Conservation (phyloP, 2,329 filamentous ascomycete species). For the Gaeumannomyces sp. region DNA sequence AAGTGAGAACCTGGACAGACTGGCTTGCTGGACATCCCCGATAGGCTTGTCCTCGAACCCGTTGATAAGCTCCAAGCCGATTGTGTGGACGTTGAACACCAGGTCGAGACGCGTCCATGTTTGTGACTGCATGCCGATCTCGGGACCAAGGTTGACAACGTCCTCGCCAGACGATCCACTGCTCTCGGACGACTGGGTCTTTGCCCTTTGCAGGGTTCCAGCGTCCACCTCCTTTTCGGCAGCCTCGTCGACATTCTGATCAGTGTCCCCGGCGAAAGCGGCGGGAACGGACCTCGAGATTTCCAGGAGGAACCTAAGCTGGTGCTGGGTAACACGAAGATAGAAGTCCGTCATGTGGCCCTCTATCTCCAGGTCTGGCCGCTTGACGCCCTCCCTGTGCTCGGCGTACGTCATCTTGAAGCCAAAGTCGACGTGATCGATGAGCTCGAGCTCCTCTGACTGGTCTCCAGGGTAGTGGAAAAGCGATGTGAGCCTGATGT, state of each 20-base stretch:
- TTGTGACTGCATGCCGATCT: slow-evolving; percentile 61
- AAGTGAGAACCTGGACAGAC: slow-evolving; percentile 87
- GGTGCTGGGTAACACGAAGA: slow-evolving; percentile 79
- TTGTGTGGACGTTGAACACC: slow-evolving; percentile 79
- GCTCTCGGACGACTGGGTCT: slow-evolving; percentile 27
- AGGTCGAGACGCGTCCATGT: slow-evolving; percentile 93
- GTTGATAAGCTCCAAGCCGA: slow-evolving; percentile 81
- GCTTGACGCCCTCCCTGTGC: slow-evolving; percentile 67
- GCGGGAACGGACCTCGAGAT: slow-evolving; percentile 82
- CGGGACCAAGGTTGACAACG: slow-evolving; percentile 56
- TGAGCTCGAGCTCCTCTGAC: slow-evolving; percentile 87
- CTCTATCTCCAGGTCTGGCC: slow-evolving; percentile 87
- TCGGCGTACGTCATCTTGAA: slow-evolving; percentile 91
- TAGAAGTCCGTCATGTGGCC: slow-evolving; percentile 93
- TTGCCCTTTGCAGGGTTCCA: slow-evolving; percentile 42
- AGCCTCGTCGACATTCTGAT: slow-evolving; percentile 66
- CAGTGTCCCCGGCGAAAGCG: slow-evolving; percentile 71
- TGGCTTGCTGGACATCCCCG: slow-evolving; percentile 69
- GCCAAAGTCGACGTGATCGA: slow-evolving; percentile 90
- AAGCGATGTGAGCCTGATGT: slow-evolving; percentile 83
- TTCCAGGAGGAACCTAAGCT: slow-evolving; percentile 83
- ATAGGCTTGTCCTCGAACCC: slow-evolving; percentile 71
- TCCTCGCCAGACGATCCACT: background rate
- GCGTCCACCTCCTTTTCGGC: slow-evolving; percentile 63
- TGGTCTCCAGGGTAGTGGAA: slow-evolving; percentile 70